These are phyloP conservation scores for Moniliophthora roreri DNA, from an alignment of 1,284 basidiomycete species.

Conservation along the genomic window DNA sequence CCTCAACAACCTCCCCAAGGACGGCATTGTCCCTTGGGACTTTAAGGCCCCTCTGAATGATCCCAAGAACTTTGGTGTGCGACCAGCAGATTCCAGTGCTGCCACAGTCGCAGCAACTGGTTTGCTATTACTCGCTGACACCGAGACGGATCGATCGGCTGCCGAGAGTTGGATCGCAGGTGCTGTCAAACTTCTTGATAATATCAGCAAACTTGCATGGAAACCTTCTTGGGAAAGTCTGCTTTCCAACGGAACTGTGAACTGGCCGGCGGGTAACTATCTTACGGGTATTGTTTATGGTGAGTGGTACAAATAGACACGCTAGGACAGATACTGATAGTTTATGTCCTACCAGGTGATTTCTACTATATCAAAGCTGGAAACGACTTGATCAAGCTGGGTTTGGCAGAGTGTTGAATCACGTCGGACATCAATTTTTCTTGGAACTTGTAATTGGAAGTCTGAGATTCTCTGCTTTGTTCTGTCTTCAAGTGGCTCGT, in stretches of 20 bases:
- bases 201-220: slow-evolving; percentile 56
- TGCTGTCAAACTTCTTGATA: slow-evolving; percentile 54
- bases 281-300: slow-evolving; percentile 68
- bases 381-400: slow-evolving; percentile 39
- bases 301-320: slow-evolving; percentile 24
- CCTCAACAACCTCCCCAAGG: slow-evolving; percentile 50
- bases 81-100: slow-evolving; percentile 67
- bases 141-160: slow-evolving; percentile 41
- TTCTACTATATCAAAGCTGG: slow-evolving; percentile 46
- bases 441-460: too few species aligned
- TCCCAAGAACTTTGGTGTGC: slow-evolving; percentile 34
- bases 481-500: too few species aligned
- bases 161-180: slow-evolving; percentile 44
- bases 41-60: slow-evolving; percentile 59
- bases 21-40: slow-evolving; percentile 71
- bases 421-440: too few species aligned
- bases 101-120: slow-evolving; percentile 60
- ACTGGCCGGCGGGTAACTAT: slow-evolving; percentile 54
- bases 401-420: slow-evolving; percentile 32
- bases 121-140: slow-evolving; percentile 54
- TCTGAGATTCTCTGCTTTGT: too few species aligned
- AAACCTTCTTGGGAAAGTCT: slow-evolving; percentile 58
- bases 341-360: slow-evolving; percentile 32
- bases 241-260: slow-evolving; percentile 67
- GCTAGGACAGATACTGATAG: neutral